Evolutionary conservation across 371 early-diverging fungal genomes (phyloP).

Genomic region (Homolaphlyctis polyrhiza): DNA sequence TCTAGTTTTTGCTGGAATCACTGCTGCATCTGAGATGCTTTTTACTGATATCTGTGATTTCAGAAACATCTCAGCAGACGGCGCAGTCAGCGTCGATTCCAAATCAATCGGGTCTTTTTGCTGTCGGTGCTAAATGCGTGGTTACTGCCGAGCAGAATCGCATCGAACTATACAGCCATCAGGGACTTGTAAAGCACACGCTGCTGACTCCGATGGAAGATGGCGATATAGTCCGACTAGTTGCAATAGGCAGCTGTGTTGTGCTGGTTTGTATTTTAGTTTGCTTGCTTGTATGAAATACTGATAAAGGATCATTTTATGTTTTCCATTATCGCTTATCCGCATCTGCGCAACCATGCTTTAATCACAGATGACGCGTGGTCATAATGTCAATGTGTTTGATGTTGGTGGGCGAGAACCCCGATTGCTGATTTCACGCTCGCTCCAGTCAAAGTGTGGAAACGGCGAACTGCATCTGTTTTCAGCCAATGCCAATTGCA

Average conservation of each 20-base stretch:
- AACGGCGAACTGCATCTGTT: not conserved
- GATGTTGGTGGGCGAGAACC: conserved; percentile 1
- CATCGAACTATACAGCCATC: conserved; percentile 22
- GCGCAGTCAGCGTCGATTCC: not conserved
- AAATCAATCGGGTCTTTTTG: conserved; percentile 4
- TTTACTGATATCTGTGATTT: no score
- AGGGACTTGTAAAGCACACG: conserved; percentile 19
- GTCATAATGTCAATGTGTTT: not conserved
- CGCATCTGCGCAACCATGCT: no score
- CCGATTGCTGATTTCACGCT: not conserved
- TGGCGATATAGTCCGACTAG: conserved; percentile 12
- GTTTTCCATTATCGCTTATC: no score
- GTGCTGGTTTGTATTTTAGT: no score
- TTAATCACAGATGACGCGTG: not conserved
- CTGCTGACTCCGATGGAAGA: conserved; percentile 14
- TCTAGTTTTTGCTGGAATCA: not conserved
- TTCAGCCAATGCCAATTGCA: not conserved
- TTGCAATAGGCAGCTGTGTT: not conserved
- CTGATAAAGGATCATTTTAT: no score
- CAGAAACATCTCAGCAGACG: not conserved
- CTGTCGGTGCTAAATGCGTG: conserved; percentile 17
- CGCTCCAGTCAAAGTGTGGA: not conserved
- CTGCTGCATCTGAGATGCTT: not conserved
- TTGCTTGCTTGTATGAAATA: no score
- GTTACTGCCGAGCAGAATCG: conserved; percentile 15